Evolutionary conservation across 2,329 filamentous ascomycete genomes (phyloP).

Genomic region (Talaromyces sp.): DNA sequence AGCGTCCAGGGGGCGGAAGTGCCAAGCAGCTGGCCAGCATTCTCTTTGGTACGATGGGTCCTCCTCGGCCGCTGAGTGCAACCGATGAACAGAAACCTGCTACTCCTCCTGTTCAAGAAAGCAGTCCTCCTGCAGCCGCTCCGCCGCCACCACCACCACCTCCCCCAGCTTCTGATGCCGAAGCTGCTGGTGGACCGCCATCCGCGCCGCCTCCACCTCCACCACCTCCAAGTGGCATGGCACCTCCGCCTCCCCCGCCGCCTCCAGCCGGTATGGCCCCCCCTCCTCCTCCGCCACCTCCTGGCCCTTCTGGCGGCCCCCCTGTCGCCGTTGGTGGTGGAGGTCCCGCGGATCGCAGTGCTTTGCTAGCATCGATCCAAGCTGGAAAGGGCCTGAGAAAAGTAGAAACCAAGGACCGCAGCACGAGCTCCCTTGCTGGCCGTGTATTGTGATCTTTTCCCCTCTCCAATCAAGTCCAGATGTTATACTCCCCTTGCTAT

Average conservation of each 20-base stretch:
- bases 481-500: not conserved
- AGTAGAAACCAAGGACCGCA: slow-evolving; percentile 84
- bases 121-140: slow-evolving; percentile 25
- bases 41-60: slow-evolving; percentile 94
- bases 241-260: slow-evolving; percentile 25
- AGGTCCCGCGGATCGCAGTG: slow-evolving; percentile 49
- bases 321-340: slow-evolving; percentile 40
- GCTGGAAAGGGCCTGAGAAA: slow-evolving; percentile 75
- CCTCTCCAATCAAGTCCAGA: not conserved
- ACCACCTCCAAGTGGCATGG: slow-evolving; percentile 33
- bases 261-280: slow-evolving; percentile 17
- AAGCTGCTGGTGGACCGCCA: slow-evolving; percentile 20
- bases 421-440: slow-evolving; percentile 66
- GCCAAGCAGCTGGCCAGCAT: slow-evolving; percentile 92
- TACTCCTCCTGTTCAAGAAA: slow-evolving; percentile 45
- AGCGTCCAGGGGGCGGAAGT: slow-evolving; percentile 70
- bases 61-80: slow-evolving; percentile 79
- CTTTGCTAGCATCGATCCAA: slow-evolving; percentile 78
- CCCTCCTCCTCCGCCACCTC: slow-evolving; percentile 23
- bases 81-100: slow-evolving; percentile 58
- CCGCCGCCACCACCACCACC: slow-evolving; percentile 27
- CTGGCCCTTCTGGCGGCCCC: slow-evolving; percentile 31
- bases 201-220: slow-evolving; percentile 34
- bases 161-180: slow-evolving; percentile 27
- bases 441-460: slow-evolving; percentile 51